Base-by-base conservation (phyloP, 768 basidiomycete genomes). In the Termitomyces sp. region DNA sequence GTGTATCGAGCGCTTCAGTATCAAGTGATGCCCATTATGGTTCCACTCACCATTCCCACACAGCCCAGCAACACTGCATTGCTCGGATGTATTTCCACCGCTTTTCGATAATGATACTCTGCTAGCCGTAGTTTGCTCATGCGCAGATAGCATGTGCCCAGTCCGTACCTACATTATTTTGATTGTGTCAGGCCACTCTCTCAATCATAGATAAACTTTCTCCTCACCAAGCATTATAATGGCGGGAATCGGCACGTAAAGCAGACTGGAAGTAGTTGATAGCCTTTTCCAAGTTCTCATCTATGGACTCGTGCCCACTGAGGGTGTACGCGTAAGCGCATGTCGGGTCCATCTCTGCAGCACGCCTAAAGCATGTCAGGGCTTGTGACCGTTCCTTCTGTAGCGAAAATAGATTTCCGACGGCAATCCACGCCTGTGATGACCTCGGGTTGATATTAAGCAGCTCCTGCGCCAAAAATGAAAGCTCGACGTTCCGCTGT, bases 61-160 rank as follows among this genome's bases (percentile, higher is more conserved):
- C 95, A 98, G 64, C 93, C 94, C 56, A 96, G 74, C 58, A 99
- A 77, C n/a, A 98, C 93, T 14, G 93, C 93, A 70, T 97, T 98
- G 62, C 86, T 82, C 40, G 94, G 91, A 70, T 98, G 93, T 69
- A 99, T 94, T 62, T 90, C 85, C 35, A 87, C 80, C 3, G 97
- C 95, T 68, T 87, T 89, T 62, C 90, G 82, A 76, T 92, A 98
- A 72, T 98, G 95, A 74, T 96, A 98, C 68, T 98, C 94, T 43
- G 97, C 97, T 50, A 95, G 77, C 44, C 90, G 85, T 55, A 91
- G 75, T 75, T 96, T 98, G 71, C 90, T 94, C 82, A 88, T 92
- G 64, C 93, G 82, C 68, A 96, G 78, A 77, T 98, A 98, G 66
- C 94, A 98, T 35, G 91, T 91, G 58, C 97, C 97, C 62, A 99